phyloP scores from a whole-genome alignment of 495 filamentous ascomycete species.

The Penicillium robsamsonii region DNA sequence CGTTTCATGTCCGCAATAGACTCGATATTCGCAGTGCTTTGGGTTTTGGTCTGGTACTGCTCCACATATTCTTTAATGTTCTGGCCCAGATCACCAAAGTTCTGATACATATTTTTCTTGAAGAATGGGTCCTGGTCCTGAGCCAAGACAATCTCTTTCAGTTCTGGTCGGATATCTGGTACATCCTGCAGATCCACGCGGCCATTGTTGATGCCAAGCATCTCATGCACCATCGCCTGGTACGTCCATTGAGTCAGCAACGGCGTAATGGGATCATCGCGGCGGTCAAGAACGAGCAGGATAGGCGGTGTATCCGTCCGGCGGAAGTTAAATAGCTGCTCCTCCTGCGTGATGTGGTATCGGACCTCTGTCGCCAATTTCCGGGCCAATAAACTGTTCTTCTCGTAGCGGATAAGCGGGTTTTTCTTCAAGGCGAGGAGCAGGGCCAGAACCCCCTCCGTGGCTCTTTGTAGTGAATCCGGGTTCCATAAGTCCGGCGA shows the following conservation, averaged over 20 bases:
- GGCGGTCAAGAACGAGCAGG: conserved; percentile 82
- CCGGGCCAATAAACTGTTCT: conserved; percentile 84
- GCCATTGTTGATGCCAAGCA: conserved; percentile 90
- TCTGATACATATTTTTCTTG: conserved; percentile 99
- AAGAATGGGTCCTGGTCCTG: conserved; percentile 99
- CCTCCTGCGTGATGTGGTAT: conserved; percentile 92
- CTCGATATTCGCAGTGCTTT: conserved; percentile 90
- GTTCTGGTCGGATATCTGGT: conserved; percentile 83
- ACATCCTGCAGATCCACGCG: conserved; percentile 83
- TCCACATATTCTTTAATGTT: conserved; percentile 99
- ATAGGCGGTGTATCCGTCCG: conserved; percentile 94
- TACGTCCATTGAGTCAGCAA: conserved; percentile 98
- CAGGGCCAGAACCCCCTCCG: conserved; percentile 80
- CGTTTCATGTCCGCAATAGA: conserved; percentile 98
- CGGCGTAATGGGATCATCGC: conserved; percentile 96
- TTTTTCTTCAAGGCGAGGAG: conserved; percentile 92
- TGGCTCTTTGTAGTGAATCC: conserved; percentile 77
- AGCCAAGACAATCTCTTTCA: conserved; percentile 92
- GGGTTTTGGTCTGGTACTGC: conserved; percentile 93
- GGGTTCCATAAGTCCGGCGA: conserved; percentile 86
- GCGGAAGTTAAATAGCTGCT: conserved; percentile 95
- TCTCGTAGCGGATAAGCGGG: conserved; percentile 90
- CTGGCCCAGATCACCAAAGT: conserved; percentile 94
- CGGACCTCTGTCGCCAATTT: conserved; percentile 90
- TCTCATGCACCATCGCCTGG: conserved; percentile 97